Percentiles rank a stretch among this genome's conserved stretches.
Conservation (phyloP, 1,284 basidiomycete genomes). For the Ustilago shanxiensis region DNA sequence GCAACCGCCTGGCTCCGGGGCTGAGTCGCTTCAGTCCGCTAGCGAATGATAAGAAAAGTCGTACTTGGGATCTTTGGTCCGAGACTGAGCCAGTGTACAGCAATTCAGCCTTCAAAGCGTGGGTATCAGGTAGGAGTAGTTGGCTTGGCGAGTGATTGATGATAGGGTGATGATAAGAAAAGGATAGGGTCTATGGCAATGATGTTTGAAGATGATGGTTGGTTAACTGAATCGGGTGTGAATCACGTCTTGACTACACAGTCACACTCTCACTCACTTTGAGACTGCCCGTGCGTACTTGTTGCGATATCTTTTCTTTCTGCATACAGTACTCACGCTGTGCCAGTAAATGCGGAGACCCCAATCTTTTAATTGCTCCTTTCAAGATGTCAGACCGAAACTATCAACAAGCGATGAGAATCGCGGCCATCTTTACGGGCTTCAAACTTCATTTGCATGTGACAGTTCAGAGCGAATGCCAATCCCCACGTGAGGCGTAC, state of each 20-base stretch:
- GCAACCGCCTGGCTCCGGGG: too few relatives aligned
- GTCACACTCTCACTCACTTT: not conserved
- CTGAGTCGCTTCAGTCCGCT: too few relatives aligned
- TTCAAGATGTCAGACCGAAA: not conserved
- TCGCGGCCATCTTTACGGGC: not conserved
- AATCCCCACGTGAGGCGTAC: not conserved
- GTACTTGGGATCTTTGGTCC: too few relatives aligned
- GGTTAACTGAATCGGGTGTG: slow-evolving; percentile 2
- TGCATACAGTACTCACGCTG: not conserved
- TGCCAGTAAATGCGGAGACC: slow-evolving; percentile 5
- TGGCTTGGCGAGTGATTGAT: not conserved
- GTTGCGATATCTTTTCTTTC: not conserved
- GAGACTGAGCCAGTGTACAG: too few relatives aligned
- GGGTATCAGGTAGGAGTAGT: not conserved
- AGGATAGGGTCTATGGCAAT: not conserved
- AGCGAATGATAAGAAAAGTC: too few relatives aligned
- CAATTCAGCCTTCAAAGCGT: too few relatives aligned
- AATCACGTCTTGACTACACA: slow-evolving; percentile 7
- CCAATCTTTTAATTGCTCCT: not conserved
- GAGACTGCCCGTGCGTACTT: not conserved
- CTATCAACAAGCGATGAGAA: not conserved
- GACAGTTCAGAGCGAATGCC: not conserved
- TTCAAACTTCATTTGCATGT: slow-evolving; percentile 2
- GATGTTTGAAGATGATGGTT: slow-evolving; percentile 1
- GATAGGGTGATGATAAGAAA: not conserved